Conservation (phyloP, 495 filamentous ascomycete genomes). For the Corynascus novoguineensis region DNA sequence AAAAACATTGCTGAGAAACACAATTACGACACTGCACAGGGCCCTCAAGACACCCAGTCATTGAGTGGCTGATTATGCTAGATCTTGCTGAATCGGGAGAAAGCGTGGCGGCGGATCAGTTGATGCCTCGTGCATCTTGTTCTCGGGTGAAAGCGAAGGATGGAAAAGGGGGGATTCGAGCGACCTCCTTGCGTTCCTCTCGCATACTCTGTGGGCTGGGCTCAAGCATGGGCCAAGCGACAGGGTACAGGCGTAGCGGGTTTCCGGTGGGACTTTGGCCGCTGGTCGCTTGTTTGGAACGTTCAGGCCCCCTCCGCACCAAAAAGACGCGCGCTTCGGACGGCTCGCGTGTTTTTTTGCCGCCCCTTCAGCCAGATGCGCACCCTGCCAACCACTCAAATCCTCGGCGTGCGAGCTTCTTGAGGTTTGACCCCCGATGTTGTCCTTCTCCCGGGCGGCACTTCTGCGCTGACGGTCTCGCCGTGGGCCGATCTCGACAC, state of each 20-base stretch:
- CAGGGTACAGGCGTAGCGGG: neutral
- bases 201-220: conserved; percentile 1
- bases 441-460: conserved; percentile 22
- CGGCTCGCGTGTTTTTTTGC: conserved; percentile 37
- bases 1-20: conserved; percentile 5
- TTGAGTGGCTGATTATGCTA: conserved; percentile 11
- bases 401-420: conserved; percentile 23
- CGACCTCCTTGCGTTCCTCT: neutral
- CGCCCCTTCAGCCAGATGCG: conserved; percentile 25
- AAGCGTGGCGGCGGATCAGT: neutral
- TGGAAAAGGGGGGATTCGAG: neutral
- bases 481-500: conserved; percentile 20
- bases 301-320: conserved; percentile 20
- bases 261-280: conserved; percentile 13
- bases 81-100: conserved; percentile 4
- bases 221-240: neutral
- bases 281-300: conserved; percentile 25
- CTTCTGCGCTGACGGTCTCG: conserved; percentile 22
- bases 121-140: neutral
- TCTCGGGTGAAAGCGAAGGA: neutral
- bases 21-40: conserved; percentile 13
- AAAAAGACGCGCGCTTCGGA: conserved; percentile 39
- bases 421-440: conserved; percentile 27
- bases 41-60: neutral
- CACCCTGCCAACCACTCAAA: conserved; percentile 31